Evolutionary conservation across 306 rosid species (phyloP).

Genomic region (Mucuna pruriens): DNA sequence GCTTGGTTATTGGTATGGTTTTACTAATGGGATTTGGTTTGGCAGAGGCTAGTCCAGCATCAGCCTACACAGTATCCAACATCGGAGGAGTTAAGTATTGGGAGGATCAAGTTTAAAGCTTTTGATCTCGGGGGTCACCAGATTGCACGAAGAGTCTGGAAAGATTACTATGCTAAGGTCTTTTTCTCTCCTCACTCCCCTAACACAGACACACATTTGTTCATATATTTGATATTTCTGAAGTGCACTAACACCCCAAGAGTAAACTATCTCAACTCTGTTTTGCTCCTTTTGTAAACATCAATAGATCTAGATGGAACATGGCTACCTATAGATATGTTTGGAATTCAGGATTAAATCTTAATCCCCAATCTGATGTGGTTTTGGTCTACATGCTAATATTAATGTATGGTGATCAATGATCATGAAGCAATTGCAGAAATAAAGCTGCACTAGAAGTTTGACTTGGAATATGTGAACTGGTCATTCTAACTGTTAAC

Average conservation of each 20-base stretch:
- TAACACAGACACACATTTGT: not conserved
- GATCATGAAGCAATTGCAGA: not conserved
- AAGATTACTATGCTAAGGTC: slow-evolving; percentile 97
- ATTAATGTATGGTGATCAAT: not conserved
- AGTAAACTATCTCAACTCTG: not conserved
- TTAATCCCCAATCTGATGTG: not conserved
- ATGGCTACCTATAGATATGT: not conserved
- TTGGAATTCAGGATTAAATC: not conserved
- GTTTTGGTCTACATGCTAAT: not conserved
- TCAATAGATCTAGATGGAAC: not conserved
- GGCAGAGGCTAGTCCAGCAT: slow-evolving; percentile 92
- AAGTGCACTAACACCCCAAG: not conserved
- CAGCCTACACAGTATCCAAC: slow-evolving; percentile 94
- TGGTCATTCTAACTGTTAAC: not conserved
- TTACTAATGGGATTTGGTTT: slow-evolving; percentile 43
- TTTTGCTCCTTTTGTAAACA: not conserved
- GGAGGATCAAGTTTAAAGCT: slow-evolving; percentile 89
- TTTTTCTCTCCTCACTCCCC: not conserved
- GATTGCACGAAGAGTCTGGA: slow-evolving; percentile 93
- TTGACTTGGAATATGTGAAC: not conserved
- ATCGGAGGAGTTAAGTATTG: slow-evolving; percentile 91
- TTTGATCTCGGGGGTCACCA: slow-evolving; percentile 91
- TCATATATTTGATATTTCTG: not conserved
- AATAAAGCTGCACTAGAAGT: not conserved
- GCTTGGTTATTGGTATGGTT: not conserved